These are phyloP conservation scores for Neurospora cerealis DNA, from an alignment of 495 filamentous ascomycete genomes.

Conservation along the genomic window DNA sequence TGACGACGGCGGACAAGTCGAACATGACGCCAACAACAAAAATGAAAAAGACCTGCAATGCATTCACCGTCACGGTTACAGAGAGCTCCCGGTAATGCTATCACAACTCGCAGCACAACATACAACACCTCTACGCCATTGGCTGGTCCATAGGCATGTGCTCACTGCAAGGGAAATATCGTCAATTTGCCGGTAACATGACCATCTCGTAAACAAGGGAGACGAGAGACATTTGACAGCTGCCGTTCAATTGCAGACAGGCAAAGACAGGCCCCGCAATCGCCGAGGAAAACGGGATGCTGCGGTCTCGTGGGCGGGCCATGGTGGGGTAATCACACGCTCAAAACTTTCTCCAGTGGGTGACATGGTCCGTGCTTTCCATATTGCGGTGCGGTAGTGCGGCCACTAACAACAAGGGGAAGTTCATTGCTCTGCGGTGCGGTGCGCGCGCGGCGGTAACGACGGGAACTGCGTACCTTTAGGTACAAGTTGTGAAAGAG, in stretches of 20 bases:
- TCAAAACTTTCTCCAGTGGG: background rate
- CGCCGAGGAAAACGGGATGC: background rate
- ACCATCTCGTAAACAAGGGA: background rate
- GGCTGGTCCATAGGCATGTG: background rate
- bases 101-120: background rate
- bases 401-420: background rate
- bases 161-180: background rate
- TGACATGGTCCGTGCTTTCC: background rate
- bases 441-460: background rate
- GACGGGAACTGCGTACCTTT: background rate
- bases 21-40: background rate
- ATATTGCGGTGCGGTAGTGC: background rate
- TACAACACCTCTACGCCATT: background rate
- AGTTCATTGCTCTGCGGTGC: background rate
- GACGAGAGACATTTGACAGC: background rate
- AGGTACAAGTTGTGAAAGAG: background rate
- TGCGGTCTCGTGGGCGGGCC: background rate
- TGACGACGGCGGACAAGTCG: background rate
- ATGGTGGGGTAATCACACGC: background rate
- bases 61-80: background rate
- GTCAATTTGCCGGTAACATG: background rate
- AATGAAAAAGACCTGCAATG: background rate
- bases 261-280: background rate
- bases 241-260: background rate
- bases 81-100: background rate